A percentile compares a stretch with the other conserved stretches of the same genome.
Evolutionary conservation across 768 basidiomycete genomes (phyloP).

Genomic region (Auriscalpium microsporum): DNA sequence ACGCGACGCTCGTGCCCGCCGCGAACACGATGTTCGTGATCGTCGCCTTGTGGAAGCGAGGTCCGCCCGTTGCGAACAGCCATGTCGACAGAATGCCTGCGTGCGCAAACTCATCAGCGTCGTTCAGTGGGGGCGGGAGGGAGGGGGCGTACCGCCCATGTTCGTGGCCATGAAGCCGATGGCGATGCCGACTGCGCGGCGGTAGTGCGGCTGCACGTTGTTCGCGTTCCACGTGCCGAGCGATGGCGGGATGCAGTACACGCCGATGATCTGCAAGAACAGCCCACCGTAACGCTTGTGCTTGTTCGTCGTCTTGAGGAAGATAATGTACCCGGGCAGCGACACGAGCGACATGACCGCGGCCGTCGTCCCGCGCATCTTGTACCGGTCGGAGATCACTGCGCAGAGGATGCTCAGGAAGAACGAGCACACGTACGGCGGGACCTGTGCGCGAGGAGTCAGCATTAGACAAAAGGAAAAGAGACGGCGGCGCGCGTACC

Average conservation of each 20-base stretch:
- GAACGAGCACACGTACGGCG: constrained; percentile 24
- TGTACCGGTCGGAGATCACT: constrained; percentile 13
- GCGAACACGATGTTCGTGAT: constrained; percentile 7
- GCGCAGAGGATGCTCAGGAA: constrained; percentile 10
- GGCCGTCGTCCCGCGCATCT: constrained; percentile 10
- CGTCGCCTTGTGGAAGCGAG: constrained; percentile 10
- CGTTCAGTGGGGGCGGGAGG: neutral
- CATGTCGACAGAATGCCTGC: neutral
- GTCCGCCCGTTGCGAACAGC: constrained; percentile 1
- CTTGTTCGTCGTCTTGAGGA: constrained; percentile 14
- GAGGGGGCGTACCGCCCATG: constrained; percentile 1
- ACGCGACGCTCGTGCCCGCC: neutral
- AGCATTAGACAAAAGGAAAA: neutral
- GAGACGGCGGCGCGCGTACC: neutral
- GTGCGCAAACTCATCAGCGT: too few relatives aligned
- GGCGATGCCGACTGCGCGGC: constrained; percentile 22
- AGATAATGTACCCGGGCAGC: constrained; percentile 7
- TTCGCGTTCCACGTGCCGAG: constrained; percentile 22
- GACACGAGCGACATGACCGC: constrained; percentile 5
- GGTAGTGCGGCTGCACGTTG: constrained; percentile 25
- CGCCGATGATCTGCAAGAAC: constrained; percentile 23
- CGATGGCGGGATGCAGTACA: constrained; percentile 19
- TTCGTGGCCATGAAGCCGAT: constrained; percentile 17
- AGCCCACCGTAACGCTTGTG: constrained; percentile 20
- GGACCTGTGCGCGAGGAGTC: constrained; percentile 12